Base-by-base conservation (phyloP, 345 rosid species). In the Barbarea vulgaris region DNA sequence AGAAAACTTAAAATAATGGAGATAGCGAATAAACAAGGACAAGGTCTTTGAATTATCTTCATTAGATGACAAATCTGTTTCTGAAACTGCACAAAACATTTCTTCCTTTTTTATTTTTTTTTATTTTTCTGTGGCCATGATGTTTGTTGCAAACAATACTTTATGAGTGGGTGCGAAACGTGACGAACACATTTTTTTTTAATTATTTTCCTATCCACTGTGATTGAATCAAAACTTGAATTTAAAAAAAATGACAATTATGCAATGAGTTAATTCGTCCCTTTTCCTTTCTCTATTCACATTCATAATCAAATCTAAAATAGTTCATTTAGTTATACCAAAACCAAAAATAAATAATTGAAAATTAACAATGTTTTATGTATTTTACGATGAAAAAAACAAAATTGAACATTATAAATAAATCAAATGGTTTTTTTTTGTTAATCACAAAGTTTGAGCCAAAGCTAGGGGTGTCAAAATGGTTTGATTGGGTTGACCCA, bases 21-120 rank as follows among this genome's bases (percentile, higher is more conserved):
- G 0, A 24, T 2, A 9, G 67, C 21, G 52, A 21, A 7, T 13
- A 18, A 66, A 39, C 36, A 22, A 52, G 46, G 28, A 59, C 69
- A 50, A 58, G 0, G 10, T 15, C 9, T 50, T 4, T 10, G 48
- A 60, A 51, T 61, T 9, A 44, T 73, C 10, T 3, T 9, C 58
- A 12, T 22, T 31, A 74, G 42, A 9, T 66, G 60, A 57, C 78
- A 74, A 47, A 36, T 52, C 61, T 12, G 42, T 5, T 24, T 25
- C 47, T 17, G 17, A 12, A 64, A 64, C 0, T 6, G n/a, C 53
- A 9, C 15, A 6, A 63, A 63, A 59, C 2, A 6, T 9, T 24
- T 15, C 4, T 42, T n/a, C 1, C 15, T 62, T 22, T 21, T 34
- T 4, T 2, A 10, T n/a, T 2, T 27, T 44, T 24, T 7, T 37